Evolutionary conservation across 179 eudicot species (phyloP), one percentile per base, ranked within the genome.

Genomic region (Vitellaria paradoxa): DNA sequence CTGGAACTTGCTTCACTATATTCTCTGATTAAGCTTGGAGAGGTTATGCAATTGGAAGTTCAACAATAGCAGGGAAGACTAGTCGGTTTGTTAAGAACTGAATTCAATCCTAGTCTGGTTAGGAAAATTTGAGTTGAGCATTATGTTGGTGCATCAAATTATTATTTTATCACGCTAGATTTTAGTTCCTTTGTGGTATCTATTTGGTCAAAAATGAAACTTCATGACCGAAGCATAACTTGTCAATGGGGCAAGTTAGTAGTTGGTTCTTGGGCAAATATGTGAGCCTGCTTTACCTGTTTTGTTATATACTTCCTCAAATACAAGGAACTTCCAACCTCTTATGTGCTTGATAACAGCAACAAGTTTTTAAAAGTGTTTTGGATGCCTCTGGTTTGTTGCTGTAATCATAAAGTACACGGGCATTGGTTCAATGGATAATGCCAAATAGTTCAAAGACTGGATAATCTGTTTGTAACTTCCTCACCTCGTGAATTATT

Each of bases 21-120:
- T 65, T 30, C 67, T 40, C 26, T 17, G 64, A 45, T 73, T 21
- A 21, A n/a, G 15, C 40, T 57, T 23, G 6, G 65, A 62, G 70
- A 72, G 72, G 65, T 64, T n/a, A 24, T 78, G 63, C 77, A 52
- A 42, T 46, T 65, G 57, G 56, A 72, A 73, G 56, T 11, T 65
- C 23, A 47, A 55, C 65, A 15, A 57, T 65, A 68, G 53, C 42
- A 40, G 65, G 37, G 47, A 47, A 64, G 70, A n/a, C 11, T 57
- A 72, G 61, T 67, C 62, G 73, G 67, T 26, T 65, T 74, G 61
- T 75, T 66, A 46, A 14, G 42, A 49, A 56, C 65, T 17, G 2
- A 12, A 20, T 40, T 72, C 9, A 50, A 49, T 56, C 50, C 21
- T 65, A 18, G 30, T 30, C 59, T 61, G 45, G 12, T 30, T 53